Evolutionary conservation across 108 stramenopile genomes (phyloP).

Genomic region (Fistulifera pelliculosa): DNA sequence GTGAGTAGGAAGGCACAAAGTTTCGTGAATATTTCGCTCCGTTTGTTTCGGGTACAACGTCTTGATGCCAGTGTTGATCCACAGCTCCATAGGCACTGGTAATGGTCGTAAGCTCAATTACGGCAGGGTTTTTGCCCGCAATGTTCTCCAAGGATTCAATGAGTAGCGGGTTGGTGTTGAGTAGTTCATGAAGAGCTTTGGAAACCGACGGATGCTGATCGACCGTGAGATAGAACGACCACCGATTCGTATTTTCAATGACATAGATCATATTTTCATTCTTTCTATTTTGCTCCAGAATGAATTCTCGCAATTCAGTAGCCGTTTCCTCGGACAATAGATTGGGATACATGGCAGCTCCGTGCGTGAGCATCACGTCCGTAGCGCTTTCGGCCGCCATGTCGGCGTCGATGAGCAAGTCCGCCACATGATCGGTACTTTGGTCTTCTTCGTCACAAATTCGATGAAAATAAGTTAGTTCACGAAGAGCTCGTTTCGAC

Average conservation of each 20-base stretch:
- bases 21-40: slow-evolving; percentile 26
- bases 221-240: slow-evolving; percentile 34
- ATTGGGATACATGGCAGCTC: slow-evolving; percentile 43
- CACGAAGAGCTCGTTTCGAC: slow-evolving; percentile 16
- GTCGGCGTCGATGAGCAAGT: slow-evolving; percentile 17
- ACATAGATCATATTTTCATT: slow-evolving; percentile 24
- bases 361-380: slow-evolving; percentile 40
- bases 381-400: slow-evolving; percentile 9
- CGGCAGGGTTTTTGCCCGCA: slow-evolving; percentile 43
- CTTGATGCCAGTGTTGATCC: slow-evolving; percentile 37
- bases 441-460: slow-evolving; percentile 29
- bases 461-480: slow-evolving; percentile 44
- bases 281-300: slow-evolving; percentile 28
- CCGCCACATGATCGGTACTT: slow-evolving; percentile 21
- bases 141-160: slow-evolving; percentile 28
- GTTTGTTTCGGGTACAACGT: slow-evolving; percentile 29
- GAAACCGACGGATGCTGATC: slow-evolving; percentile 28
- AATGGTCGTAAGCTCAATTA: slow-evolving; percentile 55
- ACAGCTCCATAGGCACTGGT: slow-evolving; percentile 42
- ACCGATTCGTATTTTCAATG: slow-evolving; percentile 44
- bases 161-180: slow-evolving; percentile 16
- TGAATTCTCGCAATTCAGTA: slow-evolving; percentile 30
- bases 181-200: slow-evolving; percentile 34
- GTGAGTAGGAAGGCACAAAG: slow-evolving; percentile 38
- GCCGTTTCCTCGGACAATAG: slow-evolving; percentile 36